Evolutionary conservation across 2,329 filamentous ascomycete species (phyloP), one percentile per base, ranked within the genome.

Genomic region (Beauveria sp.): DNA sequence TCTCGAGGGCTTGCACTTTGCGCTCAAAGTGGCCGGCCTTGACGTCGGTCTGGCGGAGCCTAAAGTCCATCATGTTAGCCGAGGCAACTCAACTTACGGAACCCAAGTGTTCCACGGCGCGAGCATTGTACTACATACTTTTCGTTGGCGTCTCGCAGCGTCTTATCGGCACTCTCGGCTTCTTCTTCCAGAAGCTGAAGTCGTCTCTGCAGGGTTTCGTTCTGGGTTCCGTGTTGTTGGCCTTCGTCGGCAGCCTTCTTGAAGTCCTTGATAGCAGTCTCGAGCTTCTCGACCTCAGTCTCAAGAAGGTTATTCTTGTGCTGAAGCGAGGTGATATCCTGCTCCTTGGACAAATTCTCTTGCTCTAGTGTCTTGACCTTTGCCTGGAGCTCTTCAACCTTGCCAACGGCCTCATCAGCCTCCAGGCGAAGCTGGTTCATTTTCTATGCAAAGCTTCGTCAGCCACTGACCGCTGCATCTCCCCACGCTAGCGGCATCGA

Each of bases 11-110:
- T 79, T 97, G 91, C 69, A 97, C 94, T 84, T 97, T 97, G 80
- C 94, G 94, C 83, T 99, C 94, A 79, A 93, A 97, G 82, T 99
- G 93, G 71, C 93, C 94, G 72, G 93, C 92, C 84, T 97, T 97
- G 80, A 97, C 92, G 76, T 99, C 94, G 80, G 94, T 97, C 82
- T 96, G 92, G 76, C 94, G 92, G 73, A 97, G 91, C 81, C 94
- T 99, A 69, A 3, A 47, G 66, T 62, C 61, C 50, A 64, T 61
- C 57, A 67, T 64, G 54, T 56, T 56, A 59, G 61, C 47, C 46
- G 14, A 47, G 7, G 28, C 14, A 16, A 40, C 43, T 8, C 28
- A 7, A 7, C 14, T 9, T 20, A 24, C 1, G 43, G n/a, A 34
- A 24, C 24, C n/a, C 3, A 34, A 43, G 10, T 12, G 16, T 20